A percentile compares a stretch with the other conserved stretches of the same genome.
These are phyloP conservation scores for Dioszegia crocea DNA, from an alignment of 768 basidiomycete species.

Conservation along the genomic window DNA sequence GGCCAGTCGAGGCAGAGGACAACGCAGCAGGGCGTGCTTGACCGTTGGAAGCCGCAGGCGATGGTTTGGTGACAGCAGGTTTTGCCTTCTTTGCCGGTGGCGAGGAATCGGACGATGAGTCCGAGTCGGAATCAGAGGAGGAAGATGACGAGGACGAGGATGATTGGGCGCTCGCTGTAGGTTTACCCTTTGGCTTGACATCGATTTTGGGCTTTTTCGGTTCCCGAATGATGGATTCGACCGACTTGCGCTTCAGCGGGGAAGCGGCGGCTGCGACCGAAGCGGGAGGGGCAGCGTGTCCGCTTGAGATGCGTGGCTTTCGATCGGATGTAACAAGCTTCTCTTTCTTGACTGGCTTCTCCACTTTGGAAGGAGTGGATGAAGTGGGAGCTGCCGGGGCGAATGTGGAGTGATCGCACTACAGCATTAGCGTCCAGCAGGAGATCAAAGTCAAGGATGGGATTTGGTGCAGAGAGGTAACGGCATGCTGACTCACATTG, in stretches of 20 bases:
- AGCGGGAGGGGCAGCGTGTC: background rate
- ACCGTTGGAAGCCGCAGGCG: background rate
- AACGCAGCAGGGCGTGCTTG: too few species aligned
- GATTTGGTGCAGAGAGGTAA: too few species aligned
- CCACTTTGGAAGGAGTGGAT: background rate
- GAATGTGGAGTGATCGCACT: slow-evolving; percentile 30
- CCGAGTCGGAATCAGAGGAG: slow-evolving; percentile 3
- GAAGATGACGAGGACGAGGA: slow-evolving; percentile 4
- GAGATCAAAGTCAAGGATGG: background rate
- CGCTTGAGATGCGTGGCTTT: background rate
- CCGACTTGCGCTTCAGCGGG: slow-evolving; percentile 1
- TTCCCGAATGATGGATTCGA: background rate
- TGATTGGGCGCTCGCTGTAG: background rate
- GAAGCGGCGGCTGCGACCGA: background rate
- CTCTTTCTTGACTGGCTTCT: slow-evolving; percentile 19
- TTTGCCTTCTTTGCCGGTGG: slow-evolving; percentile 3
- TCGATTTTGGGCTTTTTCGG: slow-evolving; percentile 3
- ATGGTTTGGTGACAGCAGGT: background rate
- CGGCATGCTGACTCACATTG: slow-evolving; percentile 55
- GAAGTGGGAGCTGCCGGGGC: background rate
- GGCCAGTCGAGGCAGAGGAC: background rate
- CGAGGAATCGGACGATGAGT: background rate
- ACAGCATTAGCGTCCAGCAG: background rate
- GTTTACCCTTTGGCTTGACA: background rate
- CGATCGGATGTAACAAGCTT: background rate